Conservation (phyloP, 2,329 filamentous ascomycete genomes). For the Trichoderma citrinoviride region DNA sequence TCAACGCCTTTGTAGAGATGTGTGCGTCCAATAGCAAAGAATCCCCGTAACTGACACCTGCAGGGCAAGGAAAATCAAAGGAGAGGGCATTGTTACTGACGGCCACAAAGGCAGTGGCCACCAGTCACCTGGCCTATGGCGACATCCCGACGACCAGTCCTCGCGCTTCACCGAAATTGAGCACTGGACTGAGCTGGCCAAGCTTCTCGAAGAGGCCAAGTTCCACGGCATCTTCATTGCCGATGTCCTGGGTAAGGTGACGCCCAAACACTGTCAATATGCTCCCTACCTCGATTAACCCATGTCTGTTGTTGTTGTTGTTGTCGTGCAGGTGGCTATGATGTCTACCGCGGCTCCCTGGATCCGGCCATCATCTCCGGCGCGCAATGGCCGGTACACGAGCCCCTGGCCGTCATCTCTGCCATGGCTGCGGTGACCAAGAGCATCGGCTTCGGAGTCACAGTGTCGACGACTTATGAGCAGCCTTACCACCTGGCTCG, state of each 20-base stretch:
- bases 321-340: slow-evolving; percentile 54
- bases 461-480: slow-evolving; percentile 68
- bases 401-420: slow-evolving; percentile 62
- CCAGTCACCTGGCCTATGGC: slow-evolving; percentile 51
- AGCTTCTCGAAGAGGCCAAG: slow-evolving; percentile 49
- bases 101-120: slow-evolving; percentile 40
- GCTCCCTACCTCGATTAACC: neutral
- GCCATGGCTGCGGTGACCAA: slow-evolving; percentile 69
- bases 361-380: slow-evolving; percentile 60
- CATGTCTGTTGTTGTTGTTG: too few relatives aligned
- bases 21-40: slow-evolving; percentile 31
- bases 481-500: slow-evolving; percentile 67
- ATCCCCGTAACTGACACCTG: neutral
- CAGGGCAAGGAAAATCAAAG: neutral
- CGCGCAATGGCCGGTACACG: slow-evolving; percentile 69
- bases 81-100: neutral
- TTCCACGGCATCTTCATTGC: slow-evolving; percentile 43
- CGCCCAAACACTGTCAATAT: neutral
- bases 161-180: slow-evolving; percentile 58
- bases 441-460: slow-evolving; percentile 67
- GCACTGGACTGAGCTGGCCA: slow-evolving; percentile 60
- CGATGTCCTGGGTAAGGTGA: slow-evolving; percentile 53
- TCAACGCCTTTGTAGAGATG: slow-evolving; percentile 45
- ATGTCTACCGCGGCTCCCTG: slow-evolving; percentile 64
- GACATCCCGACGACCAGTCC: slow-evolving; percentile 63